Conservation (phyloP, 139 green algal species). For the Chlorella sp. region DNA sequence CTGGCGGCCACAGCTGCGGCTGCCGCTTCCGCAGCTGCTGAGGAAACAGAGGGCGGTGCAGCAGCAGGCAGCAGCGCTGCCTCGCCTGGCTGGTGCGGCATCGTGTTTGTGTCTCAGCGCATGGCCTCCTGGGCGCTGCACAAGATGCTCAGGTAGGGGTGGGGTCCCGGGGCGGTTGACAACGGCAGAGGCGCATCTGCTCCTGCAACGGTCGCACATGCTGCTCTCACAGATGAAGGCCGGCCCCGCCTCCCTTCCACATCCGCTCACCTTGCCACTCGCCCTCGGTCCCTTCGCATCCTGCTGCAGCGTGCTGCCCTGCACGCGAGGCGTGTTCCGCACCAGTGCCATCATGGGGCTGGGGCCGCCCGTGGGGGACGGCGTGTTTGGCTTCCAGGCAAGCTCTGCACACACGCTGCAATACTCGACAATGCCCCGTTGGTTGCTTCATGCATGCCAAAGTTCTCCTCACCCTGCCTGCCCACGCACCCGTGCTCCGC, state of each 20-base stretch:
- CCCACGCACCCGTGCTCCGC: too few species aligned
- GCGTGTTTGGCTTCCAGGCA: conserved; percentile 20
- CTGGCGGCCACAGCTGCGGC: background rate
- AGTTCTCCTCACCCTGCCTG: too few species aligned
- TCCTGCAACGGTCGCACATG: background rate
- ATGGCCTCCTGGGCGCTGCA: conserved; percentile 42
- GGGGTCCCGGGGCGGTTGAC: too few species aligned
- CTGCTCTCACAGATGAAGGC: background rate
- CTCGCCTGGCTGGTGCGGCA: conserved; percentile 41
- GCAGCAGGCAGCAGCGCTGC: background rate
- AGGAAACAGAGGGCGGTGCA: background rate
- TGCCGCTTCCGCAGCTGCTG: background rate
- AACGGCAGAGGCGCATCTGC: too few species aligned
- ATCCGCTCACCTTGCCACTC: background rate
- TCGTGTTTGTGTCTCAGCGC: conserved; percentile 52
- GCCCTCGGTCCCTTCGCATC: background rate
- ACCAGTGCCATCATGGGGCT: conserved; percentile 40
- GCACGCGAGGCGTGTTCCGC: background rate
- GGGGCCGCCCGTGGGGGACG: background rate
- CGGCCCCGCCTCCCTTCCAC: background rate
- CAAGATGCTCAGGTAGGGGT: conserved; percentile 24
- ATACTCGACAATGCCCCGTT: background rate
- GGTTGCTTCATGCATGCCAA: too few species aligned
- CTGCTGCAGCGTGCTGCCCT: conserved; percentile 29
- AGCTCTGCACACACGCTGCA: background rate